Conservation (phyloP, 441 rosid genomes). For the Croton laevigatus region DNA sequence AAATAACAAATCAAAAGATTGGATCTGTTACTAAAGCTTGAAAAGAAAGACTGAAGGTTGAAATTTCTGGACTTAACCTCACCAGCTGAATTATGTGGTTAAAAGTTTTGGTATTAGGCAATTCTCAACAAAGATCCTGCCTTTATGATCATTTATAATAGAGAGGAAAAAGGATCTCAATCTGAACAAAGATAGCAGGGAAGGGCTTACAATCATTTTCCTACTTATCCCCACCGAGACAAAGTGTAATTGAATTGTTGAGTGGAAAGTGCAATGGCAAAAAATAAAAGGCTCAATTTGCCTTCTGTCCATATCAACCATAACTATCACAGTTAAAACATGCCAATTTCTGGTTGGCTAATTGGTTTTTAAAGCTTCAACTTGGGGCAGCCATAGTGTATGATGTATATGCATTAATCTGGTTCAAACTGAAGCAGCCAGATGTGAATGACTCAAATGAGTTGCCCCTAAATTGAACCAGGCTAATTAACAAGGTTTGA, state of each 20-base stretch:
- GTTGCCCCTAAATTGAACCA: not conserved
- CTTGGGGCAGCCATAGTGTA: not conserved
- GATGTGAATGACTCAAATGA: not conserved
- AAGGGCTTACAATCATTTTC: not conserved
- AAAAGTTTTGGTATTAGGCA: not conserved
- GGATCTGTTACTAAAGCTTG: not conserved
- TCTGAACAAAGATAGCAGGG: not conserved
- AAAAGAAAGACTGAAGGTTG: not conserved
- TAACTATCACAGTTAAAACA: not conserved
- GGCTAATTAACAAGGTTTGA: not conserved
- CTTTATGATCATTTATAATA: not conserved
- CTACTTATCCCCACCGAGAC: not conserved
- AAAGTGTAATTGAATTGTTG: not conserved
- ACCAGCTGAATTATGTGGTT: not conserved
- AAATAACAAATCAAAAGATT: not conserved
- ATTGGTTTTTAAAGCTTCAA: not conserved
- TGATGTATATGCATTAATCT: not conserved
- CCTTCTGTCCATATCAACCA: not conserved
- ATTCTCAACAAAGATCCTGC: not conserved
- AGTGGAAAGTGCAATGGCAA: not conserved
- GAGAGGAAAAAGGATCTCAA: not conserved
- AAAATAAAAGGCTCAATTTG: not conserved
- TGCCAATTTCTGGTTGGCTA: not conserved
- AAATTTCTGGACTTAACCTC: not conserved
- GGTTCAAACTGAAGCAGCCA: not conserved